Evolutionary conservation across 345 rosid genomes (phyloP), one percentile per base, ranked within the genome.

Genomic region (Geranium rotundifolium): DNA sequence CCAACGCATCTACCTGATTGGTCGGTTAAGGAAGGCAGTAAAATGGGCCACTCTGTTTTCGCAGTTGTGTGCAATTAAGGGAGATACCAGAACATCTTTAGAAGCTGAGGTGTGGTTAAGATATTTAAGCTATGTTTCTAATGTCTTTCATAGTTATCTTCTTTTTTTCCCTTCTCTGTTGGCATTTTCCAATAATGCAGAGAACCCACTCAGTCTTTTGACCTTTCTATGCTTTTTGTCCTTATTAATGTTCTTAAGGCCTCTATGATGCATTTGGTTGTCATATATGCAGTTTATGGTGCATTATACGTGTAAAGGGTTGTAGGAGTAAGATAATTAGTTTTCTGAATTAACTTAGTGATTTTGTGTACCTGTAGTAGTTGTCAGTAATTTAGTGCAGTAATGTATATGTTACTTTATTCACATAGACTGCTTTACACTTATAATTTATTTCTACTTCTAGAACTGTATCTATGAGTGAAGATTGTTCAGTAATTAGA

Each of bases 11-110:
- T 86, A 93, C 75, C 71, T 93, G 80, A 86, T 90, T 72, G 99
- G 97, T 66, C 83, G 97, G 69, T 77, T 93, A 69, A 85, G 95
- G 80, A 93, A 90, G 75, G 95, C 99, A 34, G 99, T 85, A 46
- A 90, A 90, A 75, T 93, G 97, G 97, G 95, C 96, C 39, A 72
- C 79, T 27, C 76, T 83, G 41, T 93, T 93, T 78, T 86, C 96
- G 23, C 79, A 76, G 63, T 73, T 93, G 75, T 90, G 92, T 68
- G 74, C 89, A 41, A 57, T 74, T 66, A 93, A 88, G 81, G 86
- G 96, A 61, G 97, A 93, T 75, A 80, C 96, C 29, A 80, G 96
- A 72, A 88, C 97, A 34, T 88, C 96, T 69, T 76, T 93, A 56
- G 97, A 93, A 81, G 95, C 99, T 58, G 97, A 90, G 96, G 99